phyloP scores from a whole-genome alignment of 768 basidiomycete genomes.

The Calocera cornea region DNA sequence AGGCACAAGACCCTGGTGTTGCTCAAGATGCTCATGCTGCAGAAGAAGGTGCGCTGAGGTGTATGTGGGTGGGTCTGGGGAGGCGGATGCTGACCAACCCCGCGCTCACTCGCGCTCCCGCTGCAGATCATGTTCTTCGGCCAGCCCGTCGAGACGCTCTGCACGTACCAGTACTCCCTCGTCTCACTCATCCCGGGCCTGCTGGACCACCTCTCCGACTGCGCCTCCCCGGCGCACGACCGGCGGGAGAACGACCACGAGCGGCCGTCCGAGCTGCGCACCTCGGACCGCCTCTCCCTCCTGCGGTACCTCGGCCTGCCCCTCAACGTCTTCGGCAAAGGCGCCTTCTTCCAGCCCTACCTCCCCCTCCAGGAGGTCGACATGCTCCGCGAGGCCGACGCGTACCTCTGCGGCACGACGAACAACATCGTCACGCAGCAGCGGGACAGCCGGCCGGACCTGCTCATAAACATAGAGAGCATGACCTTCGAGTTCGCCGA shows the following conservation, averaged over 20 bases:
- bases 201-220: slow-evolving; percentile 79
- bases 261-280: slow-evolving; percentile 65
- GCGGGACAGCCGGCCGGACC: slow-evolving; percentile 60
- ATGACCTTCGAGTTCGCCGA: slow-evolving; percentile 79
- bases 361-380: slow-evolving; percentile 91
- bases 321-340: slow-evolving; percentile 85
- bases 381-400: slow-evolving; percentile 59
- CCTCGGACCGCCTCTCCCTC: slow-evolving; percentile 84
- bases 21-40: slow-evolving; percentile 87
- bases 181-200: slow-evolving; percentile 84
- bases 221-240: slow-evolving; percentile 71
- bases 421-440: slow-evolving; percentile 92
- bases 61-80: neutral
- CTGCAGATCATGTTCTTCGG: slow-evolving; percentile 88
- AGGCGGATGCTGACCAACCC: neutral
- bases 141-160: slow-evolving; percentile 87
- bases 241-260: slow-evolving; percentile 46
- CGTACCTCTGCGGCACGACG: slow-evolving; percentile 90
- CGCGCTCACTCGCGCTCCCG: neutral
- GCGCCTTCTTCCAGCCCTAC: slow-evolving; percentile 96
- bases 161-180: slow-evolving; percentile 96
- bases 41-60: slow-evolving; percentile 56
- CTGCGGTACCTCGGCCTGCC: slow-evolving; percentile 88
- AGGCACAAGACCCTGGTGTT: slow-evolving; percentile 82
- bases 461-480: slow-evolving; percentile 82